A percentile compares a stretch with the other conserved stretches of the same genome.
Conservation (phyloP, 257 asterid genomes). For the Solanum sitiens region DNA sequence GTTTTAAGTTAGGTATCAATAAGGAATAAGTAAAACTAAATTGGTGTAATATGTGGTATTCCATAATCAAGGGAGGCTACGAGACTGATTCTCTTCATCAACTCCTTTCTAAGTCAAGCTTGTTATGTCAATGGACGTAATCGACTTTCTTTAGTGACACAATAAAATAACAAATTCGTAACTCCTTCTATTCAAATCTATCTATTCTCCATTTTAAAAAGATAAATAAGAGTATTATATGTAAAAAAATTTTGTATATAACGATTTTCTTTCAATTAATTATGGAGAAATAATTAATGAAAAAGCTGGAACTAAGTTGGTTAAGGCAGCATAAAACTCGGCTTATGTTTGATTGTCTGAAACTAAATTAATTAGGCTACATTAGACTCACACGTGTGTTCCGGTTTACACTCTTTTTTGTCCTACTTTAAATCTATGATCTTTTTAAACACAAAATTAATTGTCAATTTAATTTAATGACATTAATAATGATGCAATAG, state of each 20-base stretch:
- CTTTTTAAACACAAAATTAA: neutral
- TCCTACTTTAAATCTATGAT: neutral
- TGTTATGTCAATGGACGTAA: neutral
- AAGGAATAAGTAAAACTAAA: too few relatives aligned
- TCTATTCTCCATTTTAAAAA: neutral
- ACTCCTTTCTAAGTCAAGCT: neutral
- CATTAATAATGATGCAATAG: neutral
- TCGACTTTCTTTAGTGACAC: neutral
- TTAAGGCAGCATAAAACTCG: neutral
- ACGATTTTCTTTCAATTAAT: neutral
- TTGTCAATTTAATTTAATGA: neutral
- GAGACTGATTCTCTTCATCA: neutral
- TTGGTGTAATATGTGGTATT: neutral
- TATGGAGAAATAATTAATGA: neutral
- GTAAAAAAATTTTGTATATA: too few relatives aligned
- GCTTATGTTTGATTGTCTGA: neutral
- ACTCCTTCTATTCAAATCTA: neutral
- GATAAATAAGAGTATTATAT: too few relatives aligned
- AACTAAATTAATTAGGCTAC: neutral
- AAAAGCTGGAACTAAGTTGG: neutral
- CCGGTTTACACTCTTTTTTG: neutral
- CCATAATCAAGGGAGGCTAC: neutral
- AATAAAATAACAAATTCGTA: neutral
- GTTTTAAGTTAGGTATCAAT: neutral
- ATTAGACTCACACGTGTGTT: neutral